Conservation (phyloP, 306 rosid genomes). For the Citrullus colocynthis region DNA sequence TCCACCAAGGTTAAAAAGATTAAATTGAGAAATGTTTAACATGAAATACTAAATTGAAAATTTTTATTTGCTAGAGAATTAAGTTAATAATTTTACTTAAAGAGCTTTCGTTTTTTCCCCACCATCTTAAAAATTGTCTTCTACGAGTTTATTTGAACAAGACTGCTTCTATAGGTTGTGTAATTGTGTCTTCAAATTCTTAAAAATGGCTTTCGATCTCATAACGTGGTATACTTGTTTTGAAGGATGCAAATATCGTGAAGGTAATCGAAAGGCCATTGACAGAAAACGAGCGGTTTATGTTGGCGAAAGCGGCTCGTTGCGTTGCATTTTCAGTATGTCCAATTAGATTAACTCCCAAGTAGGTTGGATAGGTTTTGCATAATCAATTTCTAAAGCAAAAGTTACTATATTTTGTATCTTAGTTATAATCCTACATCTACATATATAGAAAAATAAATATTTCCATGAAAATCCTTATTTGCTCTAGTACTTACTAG, state of each 20-base stretch:
- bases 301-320: slow-evolving; percentile 95
- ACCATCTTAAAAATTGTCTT: too few species aligned
- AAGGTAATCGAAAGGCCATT: slow-evolving; percentile 94
- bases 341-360: slow-evolving; percentile 72
- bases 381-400: not conserved
- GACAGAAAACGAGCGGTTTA: slow-evolving; percentile 73
- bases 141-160: too few species aligned
- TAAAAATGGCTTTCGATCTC: not conserved
- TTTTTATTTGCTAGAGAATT: too few species aligned
- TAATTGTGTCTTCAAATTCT: not conserved
- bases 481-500: not conserved
- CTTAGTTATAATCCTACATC: not conserved
- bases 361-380: slow-evolving; percentile 23
- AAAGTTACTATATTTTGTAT: not conserved
- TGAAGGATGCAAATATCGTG: slow-evolving; percentile 67
- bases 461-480: not conserved
- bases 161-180: too few species aligned
- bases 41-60: too few species aligned
- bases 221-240: not conserved
- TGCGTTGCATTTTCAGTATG: slow-evolving; percentile 83
- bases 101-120: too few species aligned
- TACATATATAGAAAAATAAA: not conserved
- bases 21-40: too few species aligned
- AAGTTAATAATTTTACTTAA: too few species aligned
- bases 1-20: too few species aligned